Base-by-base conservation (phyloP, 805 yeast species). In the Zygoascus biomembranicola region DNA sequence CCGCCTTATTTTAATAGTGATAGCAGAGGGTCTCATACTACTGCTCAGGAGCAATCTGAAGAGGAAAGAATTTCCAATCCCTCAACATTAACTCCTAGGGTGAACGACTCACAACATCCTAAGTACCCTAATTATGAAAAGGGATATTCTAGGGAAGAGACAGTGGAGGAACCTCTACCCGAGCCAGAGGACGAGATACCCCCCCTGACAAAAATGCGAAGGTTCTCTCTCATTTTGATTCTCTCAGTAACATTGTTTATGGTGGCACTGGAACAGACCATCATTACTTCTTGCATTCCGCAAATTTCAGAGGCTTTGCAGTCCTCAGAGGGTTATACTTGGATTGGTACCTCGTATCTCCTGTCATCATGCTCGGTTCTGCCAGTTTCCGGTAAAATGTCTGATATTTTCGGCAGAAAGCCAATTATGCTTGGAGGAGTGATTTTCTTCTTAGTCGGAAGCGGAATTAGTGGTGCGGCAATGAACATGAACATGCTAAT, bases 301-400 rank as follows among this genome's bases (percentile, higher is more conserved):
- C 62, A 59, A 43, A 58, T 60, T 39, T 54, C 61, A 8, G 70
- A 74, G 5, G 77, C 79, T 41, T 79, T 81, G n/a, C 71, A 79
- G 66, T 69, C 76, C 49, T 69, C 73, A n/a, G 61, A 71, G 19
- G 62, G 62, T n/a, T 68, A 76, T 4, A 65, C 77, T 0, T 82
- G 88, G 87, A 81, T 84, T 3, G 85, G 86, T 2, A 79, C 86
- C 0, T 76, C 84, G 1, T 79, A 81, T 47, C 69, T 84, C 19
- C 63, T 84, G 43, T 81, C 88, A 1, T 78, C 78, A 51, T 75
- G 84, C 1, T 81, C 84, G 1, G 80, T 81, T 57, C 84, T 81
- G 63, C 87, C 86, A 0, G 66, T 82, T n/a, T 80, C 78, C 52
- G 89, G 89, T 0, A 76, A 81, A 48, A 66, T 82, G 9, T 76